phyloP scores from a whole-genome alignment of 495 filamentous ascomycete genomes.

The Penicillium nucicola region DNA sequence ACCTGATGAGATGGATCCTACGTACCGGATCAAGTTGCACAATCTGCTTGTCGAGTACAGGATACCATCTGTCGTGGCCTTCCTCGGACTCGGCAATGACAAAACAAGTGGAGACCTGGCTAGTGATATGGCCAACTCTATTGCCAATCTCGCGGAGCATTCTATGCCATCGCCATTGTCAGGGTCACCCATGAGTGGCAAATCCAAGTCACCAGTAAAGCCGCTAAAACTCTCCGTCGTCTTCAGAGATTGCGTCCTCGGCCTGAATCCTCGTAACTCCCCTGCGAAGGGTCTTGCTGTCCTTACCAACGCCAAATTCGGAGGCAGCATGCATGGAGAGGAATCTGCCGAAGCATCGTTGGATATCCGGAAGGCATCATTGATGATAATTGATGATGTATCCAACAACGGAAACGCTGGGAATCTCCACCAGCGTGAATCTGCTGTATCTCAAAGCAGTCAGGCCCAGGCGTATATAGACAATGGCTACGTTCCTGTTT shows the following conservation, averaged over 20 bases:
- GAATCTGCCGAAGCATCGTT: constrained; percentile 57
- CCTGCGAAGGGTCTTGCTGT: constrained; percentile 72
- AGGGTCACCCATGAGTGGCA: constrained; percentile 14
- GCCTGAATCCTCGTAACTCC: constrained; percentile 77
- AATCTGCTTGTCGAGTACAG: constrained; percentile 82
- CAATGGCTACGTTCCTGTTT: constrained; percentile 78
- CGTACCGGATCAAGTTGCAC: constrained; percentile 80
- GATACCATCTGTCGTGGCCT: constrained; percentile 73
- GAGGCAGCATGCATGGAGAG: constrained; percentile 57
- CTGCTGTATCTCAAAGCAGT: constrained; percentile 47
- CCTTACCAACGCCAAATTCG: constrained; percentile 70
- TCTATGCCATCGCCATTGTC: constrained; percentile 16
- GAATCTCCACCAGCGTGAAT: constrained; percentile 43
- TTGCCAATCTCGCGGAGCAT: constrained; percentile 68
- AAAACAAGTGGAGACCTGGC: constrained; percentile 71
- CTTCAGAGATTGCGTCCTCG: constrained; percentile 75
- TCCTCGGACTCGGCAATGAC: constrained; percentile 66
- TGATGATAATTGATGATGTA: constrained; percentile 81
- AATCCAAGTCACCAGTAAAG: constrained; percentile 30
- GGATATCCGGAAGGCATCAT: constrained; percentile 71
- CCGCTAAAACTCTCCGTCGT: constrained; percentile 67
- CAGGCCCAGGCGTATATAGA: constrained; percentile 65
- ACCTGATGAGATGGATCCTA: constrained; percentile 89
- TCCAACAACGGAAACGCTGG: constrained; percentile 45
- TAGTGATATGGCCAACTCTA: constrained; percentile 71